phyloP scores from a whole-genome alignment of 306 rosid species.

The Fragaria vesca region DNA sequence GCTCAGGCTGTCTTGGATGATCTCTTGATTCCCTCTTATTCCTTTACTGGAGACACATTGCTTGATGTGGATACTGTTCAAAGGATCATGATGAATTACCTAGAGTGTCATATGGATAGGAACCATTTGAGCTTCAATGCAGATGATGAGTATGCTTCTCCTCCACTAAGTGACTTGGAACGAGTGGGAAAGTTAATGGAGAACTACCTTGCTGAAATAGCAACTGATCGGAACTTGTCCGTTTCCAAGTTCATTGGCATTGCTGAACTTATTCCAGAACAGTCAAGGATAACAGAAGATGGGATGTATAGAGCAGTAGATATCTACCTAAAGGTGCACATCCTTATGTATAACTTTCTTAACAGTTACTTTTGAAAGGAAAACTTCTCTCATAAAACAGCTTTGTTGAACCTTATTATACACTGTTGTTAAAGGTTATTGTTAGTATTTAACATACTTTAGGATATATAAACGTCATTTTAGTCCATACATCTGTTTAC shows the following conservation, averaged over 20 bases:
- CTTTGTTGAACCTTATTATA: background rate
- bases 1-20: slow-evolving; percentile 82
- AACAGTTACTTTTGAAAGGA: background rate
- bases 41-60: slow-evolving; percentile 74
- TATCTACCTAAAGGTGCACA: slow-evolving; percentile 86
- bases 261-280: slow-evolving; percentile 84
- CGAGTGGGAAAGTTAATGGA: slow-evolving; percentile 82
- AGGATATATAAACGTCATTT: background rate
- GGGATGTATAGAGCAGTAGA: slow-evolving; percentile 91
- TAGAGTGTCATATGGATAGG: slow-evolving; percentile 46
- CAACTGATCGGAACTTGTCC: slow-evolving; percentile 68
- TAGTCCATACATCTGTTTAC: background rate
- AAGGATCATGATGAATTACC: slow-evolving; percentile 62
- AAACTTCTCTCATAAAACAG: background rate
- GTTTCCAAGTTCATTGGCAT: slow-evolving; percentile 60
- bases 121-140: slow-evolving; percentile 32
- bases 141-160: slow-evolving; percentile 53
- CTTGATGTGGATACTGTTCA: slow-evolving; percentile 87
- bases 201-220: slow-evolving; percentile 79
- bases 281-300: slow-evolving; percentile 78
- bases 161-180: slow-evolving; percentile 52
- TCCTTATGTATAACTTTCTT: slow-evolving; percentile 11
- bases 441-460: background rate
- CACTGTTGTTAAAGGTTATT: background rate
- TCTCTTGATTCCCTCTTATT: slow-evolving; percentile 83